These are phyloP conservation scores for Lichtheimia hyalospora DNA, from an alignment of 371 early-diverging fungal genomes.

Conservation along the genomic window DNA sequence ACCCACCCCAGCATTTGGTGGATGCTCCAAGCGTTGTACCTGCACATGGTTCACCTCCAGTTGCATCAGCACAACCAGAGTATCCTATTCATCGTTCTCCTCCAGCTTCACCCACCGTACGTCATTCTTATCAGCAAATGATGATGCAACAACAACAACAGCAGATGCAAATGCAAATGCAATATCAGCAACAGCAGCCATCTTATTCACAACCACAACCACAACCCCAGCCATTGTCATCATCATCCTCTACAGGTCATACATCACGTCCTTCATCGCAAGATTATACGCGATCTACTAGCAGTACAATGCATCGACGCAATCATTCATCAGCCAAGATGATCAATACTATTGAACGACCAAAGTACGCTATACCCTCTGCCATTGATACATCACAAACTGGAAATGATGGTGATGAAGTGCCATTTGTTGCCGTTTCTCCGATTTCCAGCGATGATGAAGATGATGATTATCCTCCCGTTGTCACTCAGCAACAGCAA, in stretches of 20 bases:
- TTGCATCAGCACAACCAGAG: conserved; percentile 5
- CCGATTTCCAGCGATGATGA: conserved; percentile 23
- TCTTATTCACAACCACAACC: conserved; percentile 1
- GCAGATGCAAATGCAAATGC: not conserved
- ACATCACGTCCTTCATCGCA: conserved; percentile 13
- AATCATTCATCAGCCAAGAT: conserved; percentile 14
- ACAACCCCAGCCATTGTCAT: conserved; percentile 6
- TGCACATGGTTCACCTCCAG: conserved; percentile 8
- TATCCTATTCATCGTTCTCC: conserved; percentile 2
- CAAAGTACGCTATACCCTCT: conserved; percentile 17
- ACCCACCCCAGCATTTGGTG: conserved; percentile 10
- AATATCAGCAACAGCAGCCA: conserved; percentile 11
- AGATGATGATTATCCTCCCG: conserved; percentile 13
- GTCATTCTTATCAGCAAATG: conserved; percentile 3
- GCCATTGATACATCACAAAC: conserved; percentile 13
- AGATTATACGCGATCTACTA: not conserved
- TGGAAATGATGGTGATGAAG: conserved; percentile 13
- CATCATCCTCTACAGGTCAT: conserved; percentile 1
- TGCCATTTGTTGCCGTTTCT: conserved; percentile 22
- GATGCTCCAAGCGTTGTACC: conserved; percentile 9
- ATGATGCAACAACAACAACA: not conserved
- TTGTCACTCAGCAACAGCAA: not conserved
- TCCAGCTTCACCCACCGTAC: conserved; percentile 12
- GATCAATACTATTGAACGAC: conserved; percentile 24
- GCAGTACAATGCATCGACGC: conserved; percentile 6